Conservation (phyloP, 179 eudicot species). For the Silene coronaria region DNA sequence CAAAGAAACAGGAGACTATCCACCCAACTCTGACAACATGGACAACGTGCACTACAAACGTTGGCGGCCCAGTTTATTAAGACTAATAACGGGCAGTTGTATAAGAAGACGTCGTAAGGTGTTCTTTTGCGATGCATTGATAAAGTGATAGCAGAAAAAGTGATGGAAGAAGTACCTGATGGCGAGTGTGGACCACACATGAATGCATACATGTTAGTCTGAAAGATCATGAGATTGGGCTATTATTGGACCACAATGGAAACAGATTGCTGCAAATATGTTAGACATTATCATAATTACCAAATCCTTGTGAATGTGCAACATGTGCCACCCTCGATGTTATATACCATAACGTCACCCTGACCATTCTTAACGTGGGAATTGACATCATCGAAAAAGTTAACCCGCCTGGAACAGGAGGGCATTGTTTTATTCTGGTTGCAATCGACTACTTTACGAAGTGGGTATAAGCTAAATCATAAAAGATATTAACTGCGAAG, state of each 20-base stretch:
- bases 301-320: not conserved
- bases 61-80: too few species aligned
- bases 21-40: not conserved
- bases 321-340: not conserved
- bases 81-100: too few species aligned
- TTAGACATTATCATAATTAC: not conserved
- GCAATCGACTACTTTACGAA: slow-evolving; percentile 17
- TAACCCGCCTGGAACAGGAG: too few species aligned
- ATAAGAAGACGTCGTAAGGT: too few species aligned
- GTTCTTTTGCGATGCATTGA: too few species aligned
- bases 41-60: too few species aligned
- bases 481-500: too few species aligned
- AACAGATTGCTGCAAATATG: too few species aligned
- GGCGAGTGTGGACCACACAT: slow-evolving; percentile 9
- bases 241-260: not conserved
- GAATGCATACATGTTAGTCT: not conserved
- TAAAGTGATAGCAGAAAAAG: too few species aligned
- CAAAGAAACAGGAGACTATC: not conserved
- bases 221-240: too few species aligned
- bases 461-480: too few species aligned
- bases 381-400: too few species aligned
- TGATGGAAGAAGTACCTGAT: not conserved
- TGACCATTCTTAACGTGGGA: not conserved
- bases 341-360: not conserved
- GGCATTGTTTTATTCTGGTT: not conserved